A percentile compares a stretch with the other conserved stretches of the same genome.
Evolutionary conservation across 2,329 filamentous ascomycete species (phyloP).

Genomic region (Neonectria magnoliae): DNA sequence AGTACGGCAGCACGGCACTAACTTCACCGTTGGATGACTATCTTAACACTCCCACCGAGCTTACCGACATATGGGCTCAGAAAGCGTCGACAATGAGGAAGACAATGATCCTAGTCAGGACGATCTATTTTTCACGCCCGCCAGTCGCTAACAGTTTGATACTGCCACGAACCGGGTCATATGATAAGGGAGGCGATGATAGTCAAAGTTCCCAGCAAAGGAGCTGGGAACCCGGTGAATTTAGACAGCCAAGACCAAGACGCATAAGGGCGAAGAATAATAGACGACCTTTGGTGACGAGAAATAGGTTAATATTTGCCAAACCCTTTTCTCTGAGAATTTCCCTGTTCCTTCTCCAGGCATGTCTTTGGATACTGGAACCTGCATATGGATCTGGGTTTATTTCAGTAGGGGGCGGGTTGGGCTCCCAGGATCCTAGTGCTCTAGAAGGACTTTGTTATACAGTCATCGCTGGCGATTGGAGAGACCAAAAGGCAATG

Average conservation of each 20-base stretch:
- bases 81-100: background rate
- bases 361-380: conserved; percentile 6
- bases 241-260: conserved; percentile 2
- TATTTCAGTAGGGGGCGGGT: background rate
- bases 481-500: background rate
- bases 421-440: background rate
- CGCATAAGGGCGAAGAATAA: conserved; percentile 17
- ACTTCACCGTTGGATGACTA: background rate
- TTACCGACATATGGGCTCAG: background rate
- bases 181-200: background rate
- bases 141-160: background rate
- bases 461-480: background rate
- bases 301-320: conserved; percentile 26
- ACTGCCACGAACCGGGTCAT: background rate
- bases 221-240: conserved; percentile 6
- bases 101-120: background rate
- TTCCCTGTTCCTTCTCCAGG: conserved; percentile 18
- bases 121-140: background rate
- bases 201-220: background rate
- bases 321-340: conserved; percentile 28
- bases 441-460: background rate
- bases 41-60: background rate
- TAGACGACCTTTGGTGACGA: conserved; percentile 7
- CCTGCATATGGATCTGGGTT: background rate
- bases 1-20: too few relatives aligned